phyloP scores from a whole-genome alignment of 805 yeast genomes.

The Monosporozyma aquatica region DNA sequence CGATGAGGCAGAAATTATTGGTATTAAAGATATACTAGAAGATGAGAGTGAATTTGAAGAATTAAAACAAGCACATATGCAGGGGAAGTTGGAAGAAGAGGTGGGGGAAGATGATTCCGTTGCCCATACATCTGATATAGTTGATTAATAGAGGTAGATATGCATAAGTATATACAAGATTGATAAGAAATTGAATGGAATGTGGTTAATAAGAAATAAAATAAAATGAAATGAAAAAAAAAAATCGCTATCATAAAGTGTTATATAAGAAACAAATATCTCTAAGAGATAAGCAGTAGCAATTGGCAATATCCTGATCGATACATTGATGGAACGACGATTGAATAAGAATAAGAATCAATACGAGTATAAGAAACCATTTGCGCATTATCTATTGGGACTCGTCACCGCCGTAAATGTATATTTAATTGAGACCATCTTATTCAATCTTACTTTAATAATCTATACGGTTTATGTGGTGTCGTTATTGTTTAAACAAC shows the following conservation, averaged over 20 bases:
- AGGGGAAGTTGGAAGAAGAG: conserved; percentile 1
- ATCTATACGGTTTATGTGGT: not conserved
- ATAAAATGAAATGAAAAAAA: no score
- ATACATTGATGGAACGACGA: no score
- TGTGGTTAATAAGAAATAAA: no score
- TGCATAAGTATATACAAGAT: no score
- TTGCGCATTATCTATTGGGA: not conserved
- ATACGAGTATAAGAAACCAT: not conserved
- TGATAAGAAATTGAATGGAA: no score
- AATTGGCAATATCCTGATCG: no score
- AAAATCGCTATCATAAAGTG: no score
- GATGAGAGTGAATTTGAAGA: conserved; percentile 61
- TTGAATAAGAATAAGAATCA: no score
- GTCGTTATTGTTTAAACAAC: not conserved
- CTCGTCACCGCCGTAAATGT: not conserved
- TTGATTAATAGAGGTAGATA: no score
- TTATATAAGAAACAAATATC: no score
- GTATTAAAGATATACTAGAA: conserved; percentile 67
- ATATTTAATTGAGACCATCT: not conserved
- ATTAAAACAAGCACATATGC: conserved; percentile 37
- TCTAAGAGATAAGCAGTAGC: no score
- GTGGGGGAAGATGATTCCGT: not conserved
- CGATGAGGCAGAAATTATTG: conserved; percentile 74
- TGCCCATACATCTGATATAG: conserved; percentile 1
- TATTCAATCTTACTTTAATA: not conserved